Conservation (phyloP, 2,329 filamentous ascomycete species). For the Chrysoporthe deuterocubensis region DNA sequence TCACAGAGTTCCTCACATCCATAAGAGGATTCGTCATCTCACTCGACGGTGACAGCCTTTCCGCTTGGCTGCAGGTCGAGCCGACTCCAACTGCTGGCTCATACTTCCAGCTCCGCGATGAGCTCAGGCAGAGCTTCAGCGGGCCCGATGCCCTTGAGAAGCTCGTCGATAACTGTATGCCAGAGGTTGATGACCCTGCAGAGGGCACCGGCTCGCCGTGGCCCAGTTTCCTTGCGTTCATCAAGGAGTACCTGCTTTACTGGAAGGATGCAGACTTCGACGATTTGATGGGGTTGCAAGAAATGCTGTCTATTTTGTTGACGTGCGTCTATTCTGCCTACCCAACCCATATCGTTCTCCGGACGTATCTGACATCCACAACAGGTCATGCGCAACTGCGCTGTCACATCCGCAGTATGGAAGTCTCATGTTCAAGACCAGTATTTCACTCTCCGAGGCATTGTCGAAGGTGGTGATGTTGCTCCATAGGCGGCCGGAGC, state of each 20-base stretch:
- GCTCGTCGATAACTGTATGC: slow-evolving; percentile 66
- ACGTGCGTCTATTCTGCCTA: slow-evolving; percentile 61
- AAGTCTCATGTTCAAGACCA: slow-evolving; percentile 79
- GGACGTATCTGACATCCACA: slow-evolving; percentile 10
- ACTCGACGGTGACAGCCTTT: slow-evolving; percentile 68
- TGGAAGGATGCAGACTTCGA: slow-evolving; percentile 79
- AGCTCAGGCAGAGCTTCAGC: slow-evolving; percentile 65
- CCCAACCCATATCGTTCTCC: not conserved
- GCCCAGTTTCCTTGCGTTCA: slow-evolving; percentile 77
- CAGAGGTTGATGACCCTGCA: slow-evolving; percentile 65
- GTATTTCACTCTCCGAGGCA: slow-evolving; percentile 79
- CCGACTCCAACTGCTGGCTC: slow-evolving; percentile 61
- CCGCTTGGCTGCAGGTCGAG: slow-evolving; percentile 75
- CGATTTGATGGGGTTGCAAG: slow-evolving; percentile 75
- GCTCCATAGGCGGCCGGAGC: slow-evolving; percentile 77
- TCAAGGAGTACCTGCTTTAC: slow-evolving; percentile 80
- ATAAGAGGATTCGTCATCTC: slow-evolving; percentile 65
- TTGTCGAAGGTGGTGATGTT: slow-evolving; percentile 83
- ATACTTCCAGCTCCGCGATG: slow-evolving; percentile 69
- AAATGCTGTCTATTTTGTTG: slow-evolving; percentile 72
- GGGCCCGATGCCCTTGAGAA: slow-evolving; percentile 54
- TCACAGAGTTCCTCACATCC: slow-evolving; percentile 69
- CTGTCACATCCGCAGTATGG: slow-evolving; percentile 80
- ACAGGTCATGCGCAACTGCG: slow-evolving; percentile 79
- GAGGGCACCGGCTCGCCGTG: slow-evolving; percentile 71